A percentile compares a stretch with the other conserved stretches of the same genome.
Conservation (phyloP, 2,329 filamentous ascomycete genomes). For the Apiospora arundinis region DNA sequence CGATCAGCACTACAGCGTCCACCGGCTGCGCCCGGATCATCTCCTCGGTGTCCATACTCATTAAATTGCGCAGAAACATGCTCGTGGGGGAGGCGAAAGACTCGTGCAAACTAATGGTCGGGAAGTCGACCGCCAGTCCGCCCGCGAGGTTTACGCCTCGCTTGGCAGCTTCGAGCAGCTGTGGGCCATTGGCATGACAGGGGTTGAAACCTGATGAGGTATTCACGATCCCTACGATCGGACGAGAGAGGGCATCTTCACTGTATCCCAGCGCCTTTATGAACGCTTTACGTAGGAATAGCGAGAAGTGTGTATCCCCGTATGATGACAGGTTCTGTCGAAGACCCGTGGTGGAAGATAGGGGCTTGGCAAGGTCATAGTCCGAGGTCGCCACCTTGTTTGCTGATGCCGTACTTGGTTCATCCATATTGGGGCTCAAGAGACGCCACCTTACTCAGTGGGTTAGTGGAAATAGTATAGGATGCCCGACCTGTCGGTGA, state of each 20-base stretch:
- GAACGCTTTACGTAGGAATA: conserved; percentile 78
- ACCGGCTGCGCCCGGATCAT: conserved; percentile 77
- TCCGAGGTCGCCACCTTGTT: conserved; percentile 47
- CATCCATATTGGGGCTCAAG: neutral
- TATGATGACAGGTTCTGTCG: conserved; percentile 71
- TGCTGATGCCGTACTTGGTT: neutral
- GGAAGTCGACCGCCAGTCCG: conserved; percentile 74
- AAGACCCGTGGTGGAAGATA: conserved; percentile 58
- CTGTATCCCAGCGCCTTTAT: conserved; percentile 79
- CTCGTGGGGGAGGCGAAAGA: conserved; percentile 73
- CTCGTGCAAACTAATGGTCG: conserved; percentile 76
- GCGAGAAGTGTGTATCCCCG: conserved; percentile 76
- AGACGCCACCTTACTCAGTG: neutral
- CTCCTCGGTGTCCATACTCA: conserved; percentile 83
- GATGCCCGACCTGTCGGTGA: neutral
- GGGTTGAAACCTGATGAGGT: conserved; percentile 77
- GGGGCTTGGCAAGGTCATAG: conserved; percentile 64
- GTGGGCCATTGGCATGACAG: conserved; percentile 74
- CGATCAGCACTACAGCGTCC: conserved; percentile 71
- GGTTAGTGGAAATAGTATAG: too few relatives aligned
- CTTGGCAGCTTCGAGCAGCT: conserved; percentile 74
- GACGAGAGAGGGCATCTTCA: conserved; percentile 72
- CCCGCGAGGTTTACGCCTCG: conserved; percentile 71
- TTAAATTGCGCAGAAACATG: conserved; percentile 77
- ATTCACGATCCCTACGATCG: conserved; percentile 78